Conservation (phyloP, 768 basidiomycete species). For the Calocera cornea region DNA sequence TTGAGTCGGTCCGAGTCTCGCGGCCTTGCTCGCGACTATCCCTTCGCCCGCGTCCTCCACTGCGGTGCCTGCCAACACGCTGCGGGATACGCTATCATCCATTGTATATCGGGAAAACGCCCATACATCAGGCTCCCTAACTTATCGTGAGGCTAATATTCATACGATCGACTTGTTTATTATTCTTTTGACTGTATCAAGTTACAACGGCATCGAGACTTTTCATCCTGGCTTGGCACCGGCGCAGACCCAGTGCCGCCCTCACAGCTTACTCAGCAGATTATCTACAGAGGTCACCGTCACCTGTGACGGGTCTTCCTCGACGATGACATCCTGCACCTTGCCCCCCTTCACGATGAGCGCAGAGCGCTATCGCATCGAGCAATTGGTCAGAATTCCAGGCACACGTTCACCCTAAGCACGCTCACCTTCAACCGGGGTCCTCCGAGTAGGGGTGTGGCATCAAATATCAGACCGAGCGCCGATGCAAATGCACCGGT, state of each 20-base stretch:
- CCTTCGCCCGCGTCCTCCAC: too few species aligned
- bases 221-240: neutral
- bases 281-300: conserved; percentile 41
- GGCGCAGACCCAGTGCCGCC: neutral
- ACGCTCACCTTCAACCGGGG: conserved; percentile 47
- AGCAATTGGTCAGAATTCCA: too few species aligned
- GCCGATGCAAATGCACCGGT: conserved; percentile 40
- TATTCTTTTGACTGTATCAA: too few species aligned
- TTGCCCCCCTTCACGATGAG: conserved; percentile 56
- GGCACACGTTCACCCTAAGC: neutral
- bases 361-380: conserved; percentile 40
- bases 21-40: neutral
- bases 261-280: conserved; percentile 29
- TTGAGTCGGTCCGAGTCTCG: neutral
- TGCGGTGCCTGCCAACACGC: too few species aligned
- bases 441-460: conserved; percentile 46
- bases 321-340: conserved; percentile 50
- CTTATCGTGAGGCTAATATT: too few species aligned
- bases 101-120: too few species aligned
- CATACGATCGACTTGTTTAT: too few species aligned
- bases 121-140: too few species aligned
- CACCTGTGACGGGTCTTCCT: conserved; percentile 34
- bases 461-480: conserved; percentile 50
- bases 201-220: neutral
- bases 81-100: too few species aligned